phyloP scores from a whole-genome alignment of 176 grass and related monocot species.

The Oryza longistaminata region DNA sequence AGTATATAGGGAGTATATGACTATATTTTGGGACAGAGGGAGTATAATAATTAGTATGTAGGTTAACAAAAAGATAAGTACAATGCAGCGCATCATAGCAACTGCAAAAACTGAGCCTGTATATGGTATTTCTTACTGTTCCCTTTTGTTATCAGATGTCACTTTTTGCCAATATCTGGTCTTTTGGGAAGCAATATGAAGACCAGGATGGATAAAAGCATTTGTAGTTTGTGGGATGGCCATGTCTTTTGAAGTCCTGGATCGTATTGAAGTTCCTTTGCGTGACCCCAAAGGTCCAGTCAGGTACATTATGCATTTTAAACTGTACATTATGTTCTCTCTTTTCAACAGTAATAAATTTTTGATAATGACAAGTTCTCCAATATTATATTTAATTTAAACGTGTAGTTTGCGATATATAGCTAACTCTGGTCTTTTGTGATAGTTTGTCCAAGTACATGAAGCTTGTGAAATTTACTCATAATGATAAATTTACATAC shows the following conservation, averaged over 20 bases:
- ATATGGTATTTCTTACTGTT: constrained; percentile 27
- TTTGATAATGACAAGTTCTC: neutral
- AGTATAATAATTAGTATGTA: too few relatives aligned
- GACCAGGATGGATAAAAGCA: constrained; percentile 76
- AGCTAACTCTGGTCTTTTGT: neutral
- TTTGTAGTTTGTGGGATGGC: constrained; percentile 84
- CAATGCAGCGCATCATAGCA: neutral
- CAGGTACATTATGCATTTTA: constrained; percentile 50
- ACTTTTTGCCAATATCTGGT: constrained; percentile 92
- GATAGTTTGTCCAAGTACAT: neutral
- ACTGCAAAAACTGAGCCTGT: neutral
- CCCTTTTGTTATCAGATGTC: constrained; percentile 69
- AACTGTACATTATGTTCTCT: neutral
- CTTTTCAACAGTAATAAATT: neutral
- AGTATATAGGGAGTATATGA: too few relatives aligned
- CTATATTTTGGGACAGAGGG: too few relatives aligned
- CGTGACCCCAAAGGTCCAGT: constrained; percentile 90
- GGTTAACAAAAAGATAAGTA: neutral
- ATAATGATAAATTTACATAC: neutral
- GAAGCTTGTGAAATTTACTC: neutral
- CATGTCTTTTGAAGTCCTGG: constrained; percentile 89
- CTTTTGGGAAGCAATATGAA: constrained; percentile 89
- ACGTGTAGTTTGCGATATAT: neutral
- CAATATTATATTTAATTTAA: neutral
- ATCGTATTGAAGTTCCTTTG: constrained; percentile 82